Base-by-base conservation (phyloP, 2,329 filamentous ascomycete genomes). In the Colletotrichum australisinense region DNA sequence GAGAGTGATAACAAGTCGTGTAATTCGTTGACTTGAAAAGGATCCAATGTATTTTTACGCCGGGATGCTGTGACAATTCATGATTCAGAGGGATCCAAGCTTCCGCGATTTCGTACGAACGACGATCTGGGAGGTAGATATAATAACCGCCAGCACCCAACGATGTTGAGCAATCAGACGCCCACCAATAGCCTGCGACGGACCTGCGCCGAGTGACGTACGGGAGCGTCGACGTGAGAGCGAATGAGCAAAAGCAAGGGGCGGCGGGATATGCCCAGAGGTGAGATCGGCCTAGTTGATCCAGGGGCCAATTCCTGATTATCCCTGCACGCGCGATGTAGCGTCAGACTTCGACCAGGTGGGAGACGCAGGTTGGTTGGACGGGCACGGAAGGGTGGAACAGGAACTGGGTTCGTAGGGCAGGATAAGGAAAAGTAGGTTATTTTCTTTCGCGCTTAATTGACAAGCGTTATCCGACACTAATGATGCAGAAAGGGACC, bases 291-390 rank as follows among this genome's bases (percentile, higher is more conserved):
- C 73, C 62, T 66, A 62, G 53, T 60, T 66, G 70, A 67, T 72
- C 73, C 70, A 70, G 73, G 73, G 64, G 63, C 63, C 70, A 69
- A 69, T 73, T 53, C 65, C 66, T 73, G 73, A 73, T 73, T 70
- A 75, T 73, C 70, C 70, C 73, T 75, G 73, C 64, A 57, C 42
- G 22, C 53, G 68, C 62, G 52, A 58, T 55, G 63, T 63, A 75
- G 73, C 62, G 73, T 75, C 70, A 75, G 70, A 69, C 66, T 62
- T 38, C 9, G 49, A 16, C 58, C 58, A 67, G 64, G 60, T 67
- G 42, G 57, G 60, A 67, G 65, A 60, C 60, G 71, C 70, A 66
- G 70, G 60, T 55, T 63, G 46, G 65, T 70, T 66, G 57, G 70
- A 49, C n/a, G 63, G 63, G 42, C 28, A 12, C 26, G 42, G 57